Percentiles rank a stretch among this genome's conserved stretches.
These are phyloP conservation scores for Micractinium conductrix DNA, from an alignment of 139 green algal species.

Conservation along the genomic window DNA sequence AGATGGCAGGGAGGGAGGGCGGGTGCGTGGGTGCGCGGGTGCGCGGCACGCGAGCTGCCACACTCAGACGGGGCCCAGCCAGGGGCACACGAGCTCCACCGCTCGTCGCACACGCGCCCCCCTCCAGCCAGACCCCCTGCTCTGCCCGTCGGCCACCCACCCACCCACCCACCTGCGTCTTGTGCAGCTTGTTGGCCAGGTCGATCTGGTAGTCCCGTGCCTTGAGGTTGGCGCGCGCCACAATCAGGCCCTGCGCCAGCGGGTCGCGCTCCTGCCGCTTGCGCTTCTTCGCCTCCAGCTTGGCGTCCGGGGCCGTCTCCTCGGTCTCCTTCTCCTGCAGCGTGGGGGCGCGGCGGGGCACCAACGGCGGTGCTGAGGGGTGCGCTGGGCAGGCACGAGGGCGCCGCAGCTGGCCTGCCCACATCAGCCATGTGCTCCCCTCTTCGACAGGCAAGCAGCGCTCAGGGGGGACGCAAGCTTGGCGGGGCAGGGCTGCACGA, in stretches of 20 bases:
- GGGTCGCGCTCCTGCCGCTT: slow-evolving; percentile 85
- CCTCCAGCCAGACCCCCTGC: too few relatives aligned
- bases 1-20: background rate
- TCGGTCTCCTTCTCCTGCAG: slow-evolving; percentile 54
- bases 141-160: too few relatives aligned
- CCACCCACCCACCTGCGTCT: slow-evolving; percentile 77
- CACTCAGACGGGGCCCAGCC: too few relatives aligned
- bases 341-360: background rate
- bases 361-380: too few relatives aligned
- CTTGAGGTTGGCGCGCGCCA: slow-evolving; percentile 77
- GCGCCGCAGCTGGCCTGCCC: too few relatives aligned
- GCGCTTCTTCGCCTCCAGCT: slow-evolving; percentile 72
- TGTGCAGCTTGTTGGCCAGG: slow-evolving; percentile 77
- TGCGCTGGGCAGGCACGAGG: too few relatives aligned
- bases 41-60: too few relatives aligned
- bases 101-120: too few relatives aligned
- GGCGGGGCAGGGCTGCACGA: background rate
- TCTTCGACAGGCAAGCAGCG: background rate
- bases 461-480: background rate
- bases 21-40: too few relatives aligned
- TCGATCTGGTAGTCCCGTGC: slow-evolving; percentile 81
- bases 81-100: too few relatives aligned
- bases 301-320: slow-evolving; percentile 70
- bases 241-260: slow-evolving; percentile 90
- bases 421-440: too few relatives aligned